These are phyloP conservation scores for Neocallimastix lanati DNA, from an alignment of 192 early-diverging fungal species.

Conservation along the genomic window DNA sequence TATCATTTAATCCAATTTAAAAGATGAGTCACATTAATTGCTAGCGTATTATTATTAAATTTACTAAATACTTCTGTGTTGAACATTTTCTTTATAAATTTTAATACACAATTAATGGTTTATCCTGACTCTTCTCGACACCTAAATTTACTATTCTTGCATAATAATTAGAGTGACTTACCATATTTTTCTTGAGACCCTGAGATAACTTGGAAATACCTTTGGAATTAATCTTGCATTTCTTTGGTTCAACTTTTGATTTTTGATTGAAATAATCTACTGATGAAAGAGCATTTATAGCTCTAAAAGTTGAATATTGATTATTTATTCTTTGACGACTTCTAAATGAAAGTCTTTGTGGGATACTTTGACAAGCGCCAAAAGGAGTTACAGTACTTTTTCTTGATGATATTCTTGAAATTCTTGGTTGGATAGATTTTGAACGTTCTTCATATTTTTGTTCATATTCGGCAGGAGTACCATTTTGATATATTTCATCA, in stretches of 20 bases:
- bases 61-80: neutral
- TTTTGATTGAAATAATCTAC: neutral
- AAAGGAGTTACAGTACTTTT: neutral
- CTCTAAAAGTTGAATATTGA: neutral
- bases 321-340: neutral
- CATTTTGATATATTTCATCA: neutral
- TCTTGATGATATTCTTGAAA: neutral
- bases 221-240: neutral
- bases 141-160: neutral
- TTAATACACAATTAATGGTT: neutral
- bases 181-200: neutral
- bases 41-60: neutral
- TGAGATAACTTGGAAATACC: neutral
- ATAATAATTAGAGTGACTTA: neutral
- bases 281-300: neutral
- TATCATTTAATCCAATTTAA: neutral
- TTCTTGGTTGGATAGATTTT: neutral
- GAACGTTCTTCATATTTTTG: neutral
- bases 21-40: neutral
- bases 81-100: neutral
- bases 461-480: neutral
- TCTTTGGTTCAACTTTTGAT: neutral
- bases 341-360: neutral
- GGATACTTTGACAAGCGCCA: neutral
- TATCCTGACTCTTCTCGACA: neutral